Conservation (phyloP, 2,329 filamentous ascomycete species). For the Basipetospora chlamydospora region DNA sequence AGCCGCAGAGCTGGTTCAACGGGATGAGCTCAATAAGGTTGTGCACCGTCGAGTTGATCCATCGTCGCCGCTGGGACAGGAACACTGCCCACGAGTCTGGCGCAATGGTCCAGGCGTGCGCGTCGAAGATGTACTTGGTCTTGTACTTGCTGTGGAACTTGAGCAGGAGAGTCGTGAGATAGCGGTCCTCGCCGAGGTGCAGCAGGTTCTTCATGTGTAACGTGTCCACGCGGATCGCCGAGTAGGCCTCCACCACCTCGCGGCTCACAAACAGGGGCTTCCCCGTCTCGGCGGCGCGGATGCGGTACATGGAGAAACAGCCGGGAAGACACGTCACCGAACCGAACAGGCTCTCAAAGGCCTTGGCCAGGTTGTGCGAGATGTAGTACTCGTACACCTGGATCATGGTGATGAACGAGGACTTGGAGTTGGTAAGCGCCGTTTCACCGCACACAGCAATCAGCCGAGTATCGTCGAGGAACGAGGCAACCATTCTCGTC, state of each 20-base stretch:
- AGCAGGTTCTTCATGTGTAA: conserved; percentile 98
- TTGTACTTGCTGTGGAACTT: conserved; percentile 91
- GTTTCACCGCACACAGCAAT: conserved; percentile 94
- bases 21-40: conserved; percentile 94
- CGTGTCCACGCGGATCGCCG: conserved; percentile 90
- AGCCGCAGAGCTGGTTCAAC: conserved; percentile 86
- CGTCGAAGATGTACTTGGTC: conserved; percentile 90
- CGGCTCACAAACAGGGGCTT: conserved; percentile 94
- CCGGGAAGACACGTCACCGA: conserved; percentile 95
- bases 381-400: conserved; percentile 99
- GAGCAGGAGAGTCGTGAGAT: conserved; percentile 82
- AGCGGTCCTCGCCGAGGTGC: conserved; percentile 94
- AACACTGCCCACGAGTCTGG: conserved; percentile 91
- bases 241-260: conserved; percentile 76
- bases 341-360: conserved; percentile 92
- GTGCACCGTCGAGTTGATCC: conserved; percentile 99
- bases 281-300: conserved; percentile 83
- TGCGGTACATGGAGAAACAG: conserved; percentile 98
- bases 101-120: conserved; percentile 93
- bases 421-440: conserved; percentile 79
- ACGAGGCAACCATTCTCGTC: conserved; percentile 81
- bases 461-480: conserved; percentile 82
- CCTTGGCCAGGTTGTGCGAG: conserved; percentile 91
- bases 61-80: conserved; percentile 93
- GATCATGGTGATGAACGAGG: conserved; percentile 95